phyloP scores from a whole-genome alignment of 176 grass and related monocot genomes.

The Phoenix dactylifera region DNA sequence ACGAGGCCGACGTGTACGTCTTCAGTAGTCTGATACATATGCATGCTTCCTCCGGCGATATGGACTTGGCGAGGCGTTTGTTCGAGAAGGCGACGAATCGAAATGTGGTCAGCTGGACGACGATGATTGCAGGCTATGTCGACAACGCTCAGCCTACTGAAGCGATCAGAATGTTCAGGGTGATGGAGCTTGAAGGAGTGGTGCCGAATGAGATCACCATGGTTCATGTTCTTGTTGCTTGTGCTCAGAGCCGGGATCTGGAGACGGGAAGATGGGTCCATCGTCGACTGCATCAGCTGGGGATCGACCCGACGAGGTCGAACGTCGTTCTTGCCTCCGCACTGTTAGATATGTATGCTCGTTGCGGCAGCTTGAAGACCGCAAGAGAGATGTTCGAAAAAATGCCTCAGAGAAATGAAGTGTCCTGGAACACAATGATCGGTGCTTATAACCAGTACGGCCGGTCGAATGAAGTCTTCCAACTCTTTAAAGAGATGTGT shows the following conservation, averaged over 20 bases:
- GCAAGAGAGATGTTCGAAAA: conserved; percentile 14
- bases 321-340: conserved; percentile 15
- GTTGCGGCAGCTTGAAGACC: conserved; percentile 12
- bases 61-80: neutral
- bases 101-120: conserved; percentile 36
- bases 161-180: conserved; percentile 23
- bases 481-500: conserved; percentile 21
- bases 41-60: conserved; percentile 4
- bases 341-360: conserved; percentile 10
- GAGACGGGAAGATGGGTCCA: conserved; percentile 28
- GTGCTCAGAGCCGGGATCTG: conserved; percentile 26
- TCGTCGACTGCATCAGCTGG: conserved; percentile 1
- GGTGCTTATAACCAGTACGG: conserved; percentile 20
- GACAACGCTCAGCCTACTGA: conserved; percentile 10
- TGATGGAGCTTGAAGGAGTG: conserved; percentile 7
- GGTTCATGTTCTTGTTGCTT: conserved; percentile 27
- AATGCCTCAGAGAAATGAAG: conserved; percentile 19
- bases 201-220: conserved; percentile 29
- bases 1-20: conserved; percentile 24
- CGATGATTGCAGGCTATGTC: conserved; percentile 29
- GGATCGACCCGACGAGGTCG: neutral
- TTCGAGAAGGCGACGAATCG: conserved; percentile 24
- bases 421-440: conserved; percentile 39
- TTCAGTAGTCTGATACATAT: conserved; percentile 22
- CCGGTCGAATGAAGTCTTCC: conserved; percentile 10